These are phyloP conservation scores for Cyathus striatus DNA, from an alignment of 768 basidiomycete genomes.

Conservation along the genomic window DNA sequence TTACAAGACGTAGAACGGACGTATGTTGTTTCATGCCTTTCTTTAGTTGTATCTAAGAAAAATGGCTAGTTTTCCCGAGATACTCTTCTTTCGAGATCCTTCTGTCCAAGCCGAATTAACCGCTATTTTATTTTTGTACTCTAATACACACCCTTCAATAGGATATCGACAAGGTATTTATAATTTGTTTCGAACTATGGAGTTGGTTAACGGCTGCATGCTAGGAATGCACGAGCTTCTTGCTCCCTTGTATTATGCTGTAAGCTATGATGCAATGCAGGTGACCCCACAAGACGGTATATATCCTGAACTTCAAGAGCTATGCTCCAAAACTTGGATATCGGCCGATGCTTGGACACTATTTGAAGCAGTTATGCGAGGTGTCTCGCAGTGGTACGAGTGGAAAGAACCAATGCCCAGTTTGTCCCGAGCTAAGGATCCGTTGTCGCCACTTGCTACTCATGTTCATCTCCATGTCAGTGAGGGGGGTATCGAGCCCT, in stretches of 20 bases:
- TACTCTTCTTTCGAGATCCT: slow-evolving; percentile 78
- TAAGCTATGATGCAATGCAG: slow-evolving; percentile 76
- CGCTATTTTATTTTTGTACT: slow-evolving; percentile 84
- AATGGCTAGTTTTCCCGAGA: slow-evolving; percentile 87
- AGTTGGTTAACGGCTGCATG: too few species aligned
- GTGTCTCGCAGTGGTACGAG: slow-evolving; percentile 74
- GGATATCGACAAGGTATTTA: slow-evolving; percentile 80
- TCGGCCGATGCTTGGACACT: slow-evolving; percentile 87
- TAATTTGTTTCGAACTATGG: too few species aligned
- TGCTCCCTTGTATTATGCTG: slow-evolving; percentile 78
- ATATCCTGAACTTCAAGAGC: slow-evolving; percentile 41
- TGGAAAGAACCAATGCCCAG: slow-evolving; percentile 45
- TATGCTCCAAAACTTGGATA: slow-evolving; percentile 65
- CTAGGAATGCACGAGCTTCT: slow-evolving; percentile 95
- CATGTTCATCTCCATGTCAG: slow-evolving; percentile 42
- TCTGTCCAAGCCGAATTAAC: slow-evolving; percentile 77
- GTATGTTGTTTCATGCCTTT: slow-evolving; percentile 37
- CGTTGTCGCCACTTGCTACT: slow-evolving; percentile 31
- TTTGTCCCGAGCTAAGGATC: slow-evolving; percentile 3
- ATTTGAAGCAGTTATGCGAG: slow-evolving; percentile 76
- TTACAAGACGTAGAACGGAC: slow-evolving; percentile 94
- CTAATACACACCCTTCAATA: slow-evolving; percentile 70
- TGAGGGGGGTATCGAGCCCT: slow-evolving; percentile 51
- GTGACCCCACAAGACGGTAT: slow-evolving; percentile 20
- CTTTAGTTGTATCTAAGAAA: slow-evolving; percentile 1